Evolutionary conservation across 352 stramenopile species (phyloP).

Genomic region (Phytophthora brassicae): DNA sequence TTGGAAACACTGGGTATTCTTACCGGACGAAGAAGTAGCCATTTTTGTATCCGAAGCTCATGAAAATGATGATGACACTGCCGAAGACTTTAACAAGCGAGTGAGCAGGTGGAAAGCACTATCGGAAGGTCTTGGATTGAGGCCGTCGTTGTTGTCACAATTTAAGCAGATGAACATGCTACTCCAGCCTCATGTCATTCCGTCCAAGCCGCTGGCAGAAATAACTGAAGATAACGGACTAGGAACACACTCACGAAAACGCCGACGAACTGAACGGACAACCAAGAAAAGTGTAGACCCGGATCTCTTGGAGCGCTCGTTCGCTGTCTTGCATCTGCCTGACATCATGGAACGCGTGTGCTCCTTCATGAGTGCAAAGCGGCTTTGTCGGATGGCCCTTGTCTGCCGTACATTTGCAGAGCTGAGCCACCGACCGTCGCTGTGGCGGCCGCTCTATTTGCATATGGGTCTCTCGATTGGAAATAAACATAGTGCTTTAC

Average conservation of each 20-base stretch:
- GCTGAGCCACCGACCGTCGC: slow-evolving; percentile 30
- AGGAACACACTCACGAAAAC: slow-evolving; percentile 13
- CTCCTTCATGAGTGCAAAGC: slow-evolving; percentile 73
- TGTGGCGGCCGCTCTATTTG: slow-evolving; percentile 53
- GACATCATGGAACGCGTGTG: slow-evolving; percentile 72
- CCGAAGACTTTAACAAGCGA: slow-evolving; percentile 10
- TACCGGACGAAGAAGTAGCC: slow-evolving; percentile 42
- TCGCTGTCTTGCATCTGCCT: slow-evolving; percentile 55
- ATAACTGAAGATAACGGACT: slow-evolving; percentile 13
- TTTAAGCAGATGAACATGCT: slow-evolving; percentile 35
- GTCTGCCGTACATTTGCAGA: slow-evolving; percentile 51
- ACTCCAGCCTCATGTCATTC: slow-evolving; percentile 30
- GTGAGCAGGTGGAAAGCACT: slow-evolving; percentile 15
- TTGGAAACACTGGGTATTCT: slow-evolving; percentile 53
- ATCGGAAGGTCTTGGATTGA: slow-evolving; percentile 4
- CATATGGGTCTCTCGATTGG: slow-evolving; percentile 10
- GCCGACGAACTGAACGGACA: slow-evolving; percentile 8
- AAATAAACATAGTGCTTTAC: slow-evolving; percentile 11
- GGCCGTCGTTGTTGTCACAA: neutral
- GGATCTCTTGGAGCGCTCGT: slow-evolving; percentile 42
- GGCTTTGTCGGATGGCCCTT: slow-evolving; percentile 56
- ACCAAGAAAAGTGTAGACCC: slow-evolving; percentile 14
- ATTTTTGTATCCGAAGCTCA: slow-evolving; percentile 38
- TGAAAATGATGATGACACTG: slow-evolving; percentile 20
- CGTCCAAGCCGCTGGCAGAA: slow-evolving; percentile 10